Evolutionary conservation across 2,329 filamentous ascomycete species (phyloP).

Genomic region (Cephalotrichum gorgonifer): DNA sequence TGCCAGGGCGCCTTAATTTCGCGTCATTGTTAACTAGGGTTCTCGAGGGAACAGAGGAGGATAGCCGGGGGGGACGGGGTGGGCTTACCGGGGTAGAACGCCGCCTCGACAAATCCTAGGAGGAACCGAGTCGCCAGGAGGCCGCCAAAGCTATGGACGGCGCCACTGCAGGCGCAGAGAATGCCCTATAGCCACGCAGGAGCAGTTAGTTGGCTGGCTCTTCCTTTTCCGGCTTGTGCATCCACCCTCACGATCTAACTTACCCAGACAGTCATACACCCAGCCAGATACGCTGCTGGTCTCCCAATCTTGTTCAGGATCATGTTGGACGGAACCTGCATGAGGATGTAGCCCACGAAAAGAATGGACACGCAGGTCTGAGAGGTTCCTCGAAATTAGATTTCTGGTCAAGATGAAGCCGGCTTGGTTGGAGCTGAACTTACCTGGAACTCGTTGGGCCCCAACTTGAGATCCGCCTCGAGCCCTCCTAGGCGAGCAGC

Average conservation of each 20-base stretch:
- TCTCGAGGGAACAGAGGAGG: background rate
- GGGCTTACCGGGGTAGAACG: conserved; percentile 42
- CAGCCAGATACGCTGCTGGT: background rate
- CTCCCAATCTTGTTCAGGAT: conserved; percentile 11
- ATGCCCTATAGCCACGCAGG: background rate
- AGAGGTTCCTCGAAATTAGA: background rate
- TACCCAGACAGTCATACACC: background rate
- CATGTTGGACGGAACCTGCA: conserved; percentile 32
- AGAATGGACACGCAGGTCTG: conserved; percentile 30
- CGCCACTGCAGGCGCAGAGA: background rate
- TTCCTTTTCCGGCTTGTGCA: background rate
- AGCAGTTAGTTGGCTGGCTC: conserved; percentile 19
- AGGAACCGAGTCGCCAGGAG: conserved; percentile 48
- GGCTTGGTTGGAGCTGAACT: conserved; percentile 14
- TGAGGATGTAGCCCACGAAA: conserved; percentile 32
- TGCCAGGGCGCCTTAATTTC: conserved; percentile 27
- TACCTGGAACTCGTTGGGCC: conserved; percentile 19
- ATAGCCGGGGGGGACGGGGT: background rate
- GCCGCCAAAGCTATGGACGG: conserved; percentile 33
- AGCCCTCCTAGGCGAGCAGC: conserved; percentile 34
- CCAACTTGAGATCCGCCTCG: conserved; percentile 31
- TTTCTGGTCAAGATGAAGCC: background rate
- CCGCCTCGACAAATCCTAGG: conserved; percentile 52
- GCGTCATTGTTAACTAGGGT: background rate
- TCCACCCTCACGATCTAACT: background rate